Evolutionary conservation across 805 yeast species (phyloP), one percentile per base, ranked within the genome.

Genomic region (Kodamaea fukazawae): DNA sequence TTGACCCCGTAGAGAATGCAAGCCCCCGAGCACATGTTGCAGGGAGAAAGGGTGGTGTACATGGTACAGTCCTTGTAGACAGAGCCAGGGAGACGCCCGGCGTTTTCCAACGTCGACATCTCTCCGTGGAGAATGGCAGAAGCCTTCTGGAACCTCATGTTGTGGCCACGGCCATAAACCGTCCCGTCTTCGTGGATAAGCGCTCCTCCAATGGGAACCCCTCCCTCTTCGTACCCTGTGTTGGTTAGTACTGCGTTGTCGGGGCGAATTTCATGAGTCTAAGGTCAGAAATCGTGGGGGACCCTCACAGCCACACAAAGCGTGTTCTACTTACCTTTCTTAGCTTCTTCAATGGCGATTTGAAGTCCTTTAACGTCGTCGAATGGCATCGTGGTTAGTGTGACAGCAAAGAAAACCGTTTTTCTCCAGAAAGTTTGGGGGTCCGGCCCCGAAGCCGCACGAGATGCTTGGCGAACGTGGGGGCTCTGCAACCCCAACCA

Each of bases 11-110:
- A 91, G 73, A 91, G 70, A 38, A 91, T 55, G 47, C 91, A 85
- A 4, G 97, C 95, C 14, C 98, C 98, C 4, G 93, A 78, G 60
- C 98, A 91, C 97, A 91, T 91, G 50, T 81, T 75, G 60, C 98
- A 91, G 3, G 98, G 97, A 6, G 96, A 86, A 49, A 91, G 68
- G 0, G 96, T 86, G 22, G 97, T 89, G 65, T 89, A 91, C 76
- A 88, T 76, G 15, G 98, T 93, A 51, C 96, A 84, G 46, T 81
- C 75, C 54, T 83, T 85, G 68, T 91, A 91, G 12, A 76, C 78
- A 15, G 73, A 71, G 4, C 90, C 97, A 15, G 82, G 81, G 42
- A 93, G 70, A 54, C 98, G 76, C 6, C 98, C 98, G 14, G 96
- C 95, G 47, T 86, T 81, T 55, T 89, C 96, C 43, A 93, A 70